A percentile compares a stretch with the other conserved stretches of the same genome.
phyloP scores from a whole-genome alignment of 768 basidiomycete species.

The Saitozyma podzolica region DNA sequence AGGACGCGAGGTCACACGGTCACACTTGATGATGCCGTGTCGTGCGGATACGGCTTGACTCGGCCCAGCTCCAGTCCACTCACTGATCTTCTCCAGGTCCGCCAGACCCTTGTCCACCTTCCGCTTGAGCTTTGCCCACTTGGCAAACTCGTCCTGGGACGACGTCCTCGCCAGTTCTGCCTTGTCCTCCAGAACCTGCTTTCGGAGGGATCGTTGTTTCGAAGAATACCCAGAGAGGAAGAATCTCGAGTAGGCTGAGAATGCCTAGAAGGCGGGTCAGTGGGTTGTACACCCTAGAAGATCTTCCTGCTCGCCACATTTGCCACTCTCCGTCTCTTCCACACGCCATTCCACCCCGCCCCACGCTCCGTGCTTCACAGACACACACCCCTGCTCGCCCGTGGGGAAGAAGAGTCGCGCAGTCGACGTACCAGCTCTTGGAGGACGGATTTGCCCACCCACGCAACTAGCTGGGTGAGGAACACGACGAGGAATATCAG shows the following conservation, averaged over 20 bases:
- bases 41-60: not conserved
- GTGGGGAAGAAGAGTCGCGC: no score
- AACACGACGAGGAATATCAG: slow-evolving; percentile 81
- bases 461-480: slow-evolving; percentile 76
- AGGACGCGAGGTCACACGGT: no score
- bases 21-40: not conserved
- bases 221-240: slow-evolving; percentile 62
- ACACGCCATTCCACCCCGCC: not conserved
- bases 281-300: no score
- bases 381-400: no score
- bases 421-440: slow-evolving; percentile 76
- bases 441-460: slow-evolving; percentile 84
- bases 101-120: slow-evolving; percentile 87
- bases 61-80: slow-evolving; percentile 22
- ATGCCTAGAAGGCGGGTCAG: slow-evolving; percentile 59
- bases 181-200: slow-evolving; percentile 75
- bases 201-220: slow-evolving; percentile 71
- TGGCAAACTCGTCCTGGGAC: slow-evolving; percentile 96
- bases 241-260: slow-evolving; percentile 67
- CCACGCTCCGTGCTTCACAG: not conserved
- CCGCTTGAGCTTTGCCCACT: slow-evolving; percentile 91
- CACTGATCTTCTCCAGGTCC: slow-evolving; percentile 90
- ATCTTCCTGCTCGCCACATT: not conserved
- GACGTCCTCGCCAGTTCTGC: slow-evolving; percentile 84
- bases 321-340: not conserved